phyloP scores from a whole-genome alignment of 495 filamentous ascomycete genomes.

The Lasiosphaeria miniovina region DNA sequence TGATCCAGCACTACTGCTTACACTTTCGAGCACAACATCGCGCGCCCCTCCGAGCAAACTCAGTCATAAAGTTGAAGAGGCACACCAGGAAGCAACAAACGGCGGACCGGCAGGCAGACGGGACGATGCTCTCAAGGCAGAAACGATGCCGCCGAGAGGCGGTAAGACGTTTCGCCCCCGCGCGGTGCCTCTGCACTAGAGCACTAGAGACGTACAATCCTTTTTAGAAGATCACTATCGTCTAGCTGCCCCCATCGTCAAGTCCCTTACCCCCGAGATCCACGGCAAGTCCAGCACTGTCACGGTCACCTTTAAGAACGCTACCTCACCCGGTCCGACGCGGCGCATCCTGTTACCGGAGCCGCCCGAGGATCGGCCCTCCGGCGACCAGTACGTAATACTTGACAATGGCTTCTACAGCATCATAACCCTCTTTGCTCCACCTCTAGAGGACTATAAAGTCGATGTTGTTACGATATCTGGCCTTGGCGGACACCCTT shows the following conservation, averaged over 20 bases:
- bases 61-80: no score
- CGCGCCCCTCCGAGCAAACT: no score
- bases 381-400: conserved; percentile 1
- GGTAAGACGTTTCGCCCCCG: conserved; percentile 4
- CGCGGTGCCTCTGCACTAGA: conserved; percentile 5
- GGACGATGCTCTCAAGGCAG: no score
- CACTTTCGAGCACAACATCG: no score
- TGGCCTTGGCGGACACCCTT: conserved; percentile 18
- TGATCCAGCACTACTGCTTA: no score
- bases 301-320: not conserved
- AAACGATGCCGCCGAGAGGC: not conserved
- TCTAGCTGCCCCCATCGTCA: not conserved
- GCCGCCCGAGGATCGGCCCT: not conserved
- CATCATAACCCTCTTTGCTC: conserved; percentile 10
- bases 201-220: not conserved
- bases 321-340: not conserved
- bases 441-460: conserved; percentile 7
- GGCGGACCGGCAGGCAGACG: no score
- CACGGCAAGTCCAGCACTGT: not conserved
- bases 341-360: not conserved
- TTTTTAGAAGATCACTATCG: conserved; percentile 7
- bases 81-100: no score
- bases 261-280: conserved; percentile 1
- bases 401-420: conserved; percentile 5
- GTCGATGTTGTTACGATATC: conserved; percentile 14